Percentiles rank a stretch among this genome's conserved stretches.
Evolutionary conservation across 164 flowering plant genomes (phyloP).

Genomic region (Litsea cubeba): DNA sequence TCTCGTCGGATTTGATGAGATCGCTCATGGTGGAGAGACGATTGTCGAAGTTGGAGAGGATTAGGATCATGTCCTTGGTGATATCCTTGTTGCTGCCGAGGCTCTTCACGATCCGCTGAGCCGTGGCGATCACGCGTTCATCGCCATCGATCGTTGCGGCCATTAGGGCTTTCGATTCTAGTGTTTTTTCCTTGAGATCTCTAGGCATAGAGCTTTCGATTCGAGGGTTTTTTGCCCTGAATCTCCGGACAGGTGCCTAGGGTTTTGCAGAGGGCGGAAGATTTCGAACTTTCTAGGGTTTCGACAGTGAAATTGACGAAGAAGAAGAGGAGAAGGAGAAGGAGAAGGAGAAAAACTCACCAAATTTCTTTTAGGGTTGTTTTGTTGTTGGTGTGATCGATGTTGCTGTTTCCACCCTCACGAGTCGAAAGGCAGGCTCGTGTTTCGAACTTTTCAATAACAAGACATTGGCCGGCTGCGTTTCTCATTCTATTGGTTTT

Average conservation of each 20-base stretch:
- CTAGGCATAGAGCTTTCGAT: neutral
- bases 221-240: neutral
- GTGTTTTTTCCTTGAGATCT: neutral
- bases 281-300: too few relatives aligned
- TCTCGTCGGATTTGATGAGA: slow-evolving; percentile 10
- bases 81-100: neutral
- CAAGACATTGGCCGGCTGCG: neutral
- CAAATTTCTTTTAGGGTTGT: too few relatives aligned
- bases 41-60: neutral
- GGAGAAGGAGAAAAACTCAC: too few relatives aligned
- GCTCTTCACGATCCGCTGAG: neutral
- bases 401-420: too few relatives aligned
- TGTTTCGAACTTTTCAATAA: neutral
- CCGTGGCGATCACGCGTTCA: neutral
- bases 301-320: neutral
- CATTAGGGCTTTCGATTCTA: neutral
- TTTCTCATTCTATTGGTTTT: neutral
- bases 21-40: neutral
- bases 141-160: neutral
- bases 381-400: too few relatives aligned
- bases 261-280: neutral
- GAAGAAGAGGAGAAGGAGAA: neutral
- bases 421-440: too few relatives aligned
- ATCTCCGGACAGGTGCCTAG: neutral
- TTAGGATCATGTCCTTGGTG: neutral